Percentiles rank a stretch among this genome's conserved stretches.
Evolutionary conservation across 2,329 filamentous ascomycete genomes (phyloP).

Genomic region (Aspergillus ibericus): DNA sequence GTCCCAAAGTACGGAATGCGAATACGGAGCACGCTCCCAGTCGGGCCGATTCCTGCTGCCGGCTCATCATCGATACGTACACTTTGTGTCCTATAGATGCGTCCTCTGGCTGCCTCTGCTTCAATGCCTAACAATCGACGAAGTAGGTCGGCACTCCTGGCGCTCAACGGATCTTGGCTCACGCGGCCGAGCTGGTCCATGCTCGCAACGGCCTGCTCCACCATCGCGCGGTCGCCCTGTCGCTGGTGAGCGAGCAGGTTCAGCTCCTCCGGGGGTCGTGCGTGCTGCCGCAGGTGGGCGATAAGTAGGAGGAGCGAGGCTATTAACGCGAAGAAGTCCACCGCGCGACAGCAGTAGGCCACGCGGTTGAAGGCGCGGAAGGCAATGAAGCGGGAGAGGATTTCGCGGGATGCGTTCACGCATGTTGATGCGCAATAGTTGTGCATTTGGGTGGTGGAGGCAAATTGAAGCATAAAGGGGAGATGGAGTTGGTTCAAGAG

Average conservation of each 20-base stretch:
- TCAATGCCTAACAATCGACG: constrained; percentile 21
- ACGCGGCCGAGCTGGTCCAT: constrained; percentile 32
- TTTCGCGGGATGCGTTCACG: constrained; percentile 52
- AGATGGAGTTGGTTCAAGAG: constrained; percentile 56
- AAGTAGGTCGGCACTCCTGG: constrained; percentile 22
- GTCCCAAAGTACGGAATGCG: constrained; percentile 47
- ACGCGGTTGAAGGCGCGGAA: constrained; percentile 41
- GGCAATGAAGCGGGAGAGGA: constrained; percentile 51
- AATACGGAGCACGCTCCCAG: constrained; percentile 32
- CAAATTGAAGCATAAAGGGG: constrained; percentile 54
- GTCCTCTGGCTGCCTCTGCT: constrained; percentile 5
- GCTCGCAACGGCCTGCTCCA: constrained; percentile 39
- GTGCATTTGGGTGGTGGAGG: constrained; percentile 34
- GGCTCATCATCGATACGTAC: background rate
- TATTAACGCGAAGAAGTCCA: constrained; percentile 30
- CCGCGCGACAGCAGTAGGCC: constrained; percentile 24
- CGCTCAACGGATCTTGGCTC: constrained; percentile 34
- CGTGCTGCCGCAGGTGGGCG: constrained; percentile 27
- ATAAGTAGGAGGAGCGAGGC: constrained; percentile 27
- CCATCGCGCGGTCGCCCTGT: constrained; percentile 41
- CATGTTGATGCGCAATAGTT: constrained; percentile 54
- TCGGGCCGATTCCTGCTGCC: background rate
- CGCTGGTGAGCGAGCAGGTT: constrained; percentile 40
- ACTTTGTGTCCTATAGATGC: constrained; percentile 4
- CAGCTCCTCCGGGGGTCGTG: background rate